Evolutionary conservation across 306 rosid species (phyloP).

Genomic region (Lathyrus oleraceus): DNA sequence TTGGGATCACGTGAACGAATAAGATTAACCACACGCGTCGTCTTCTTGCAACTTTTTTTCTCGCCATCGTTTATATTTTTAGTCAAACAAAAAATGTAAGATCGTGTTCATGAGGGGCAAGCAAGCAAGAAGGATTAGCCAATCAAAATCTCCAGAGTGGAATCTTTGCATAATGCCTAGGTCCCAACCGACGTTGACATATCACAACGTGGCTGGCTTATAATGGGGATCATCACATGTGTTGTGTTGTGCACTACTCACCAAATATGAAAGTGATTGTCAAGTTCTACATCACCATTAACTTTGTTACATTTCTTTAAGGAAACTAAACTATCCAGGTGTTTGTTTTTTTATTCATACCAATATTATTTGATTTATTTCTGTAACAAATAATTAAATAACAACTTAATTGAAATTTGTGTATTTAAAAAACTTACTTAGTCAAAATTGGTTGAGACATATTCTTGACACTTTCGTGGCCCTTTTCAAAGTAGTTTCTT

Average conservation of each 20-base stretch:
- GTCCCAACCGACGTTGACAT: constrained; percentile 39
- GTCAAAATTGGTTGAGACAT: no score
- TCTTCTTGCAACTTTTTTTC: background rate
- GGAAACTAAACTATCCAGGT: background rate
- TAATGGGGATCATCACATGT: constrained; percentile 5
- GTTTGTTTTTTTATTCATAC: background rate
- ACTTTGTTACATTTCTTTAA: background rate
- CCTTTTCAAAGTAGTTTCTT: no score
- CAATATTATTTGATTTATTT: background rate
- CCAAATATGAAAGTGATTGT: background rate
- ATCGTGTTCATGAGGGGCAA: background rate
- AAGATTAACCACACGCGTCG: constrained; percentile 6
- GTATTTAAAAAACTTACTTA: no score
- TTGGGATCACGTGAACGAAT: constrained; percentile 38
- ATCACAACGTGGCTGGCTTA: constrained; percentile 43
- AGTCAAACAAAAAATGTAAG: constrained; percentile 38
- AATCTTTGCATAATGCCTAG: constrained; percentile 33
- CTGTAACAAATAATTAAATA: no score
- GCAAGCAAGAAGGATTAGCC: constrained; percentile 8
- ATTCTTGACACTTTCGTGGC: no score
- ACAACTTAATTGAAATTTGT: no score
- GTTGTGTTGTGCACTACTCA: background rate
- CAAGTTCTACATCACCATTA: background rate
- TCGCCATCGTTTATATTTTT: no score
- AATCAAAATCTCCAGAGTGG: constrained; percentile 34